A percentile compares a stretch with the other conserved stretches of the same genome.
Evolutionary conservation across 2,329 filamentous ascomycete genomes (phyloP).

Genomic region (Penicillium palitans): DNA sequence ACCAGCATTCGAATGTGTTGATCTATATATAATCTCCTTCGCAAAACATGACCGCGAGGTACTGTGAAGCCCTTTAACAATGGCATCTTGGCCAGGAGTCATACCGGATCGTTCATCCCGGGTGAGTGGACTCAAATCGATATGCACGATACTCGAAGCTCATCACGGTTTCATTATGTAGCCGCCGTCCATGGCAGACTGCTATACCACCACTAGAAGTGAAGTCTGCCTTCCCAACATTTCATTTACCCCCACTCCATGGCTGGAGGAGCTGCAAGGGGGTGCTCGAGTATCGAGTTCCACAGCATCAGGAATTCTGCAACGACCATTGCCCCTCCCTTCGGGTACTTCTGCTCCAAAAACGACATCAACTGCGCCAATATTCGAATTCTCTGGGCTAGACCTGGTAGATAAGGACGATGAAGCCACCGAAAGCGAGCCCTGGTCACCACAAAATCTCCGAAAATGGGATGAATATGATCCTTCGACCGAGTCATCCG

Average conservation of each 20-base stretch:
- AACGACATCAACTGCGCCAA: background rate
- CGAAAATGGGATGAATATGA: background rate
- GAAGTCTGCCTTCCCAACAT: background rate
- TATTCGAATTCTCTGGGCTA: background rate
- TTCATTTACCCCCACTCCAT: background rate
- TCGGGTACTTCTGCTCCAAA: background rate
- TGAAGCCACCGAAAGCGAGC: background rate
- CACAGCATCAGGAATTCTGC: background rate
- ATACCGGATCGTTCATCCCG: background rate
- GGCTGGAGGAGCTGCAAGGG: background rate
- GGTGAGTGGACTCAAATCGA: background rate
- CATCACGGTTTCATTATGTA: background rate
- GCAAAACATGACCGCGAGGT: background rate
- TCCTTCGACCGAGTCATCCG: background rate
- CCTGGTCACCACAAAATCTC: background rate
- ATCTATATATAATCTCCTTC: background rate
- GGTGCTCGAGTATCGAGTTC: background rate
- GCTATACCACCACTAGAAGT: background rate
- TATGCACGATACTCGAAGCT: background rate
- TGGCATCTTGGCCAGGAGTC: conserved; percentile 9
- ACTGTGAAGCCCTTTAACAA: background rate
- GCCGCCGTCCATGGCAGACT: background rate
- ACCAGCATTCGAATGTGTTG: background rate
- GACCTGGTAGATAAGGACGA: background rate
- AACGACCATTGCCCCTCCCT: background rate